Evolutionary conservation across 2,329 filamentous ascomycete species (phyloP), one percentile per base, ranked within the genome.

Genomic region (Trematosphaeria pertusa): DNA sequence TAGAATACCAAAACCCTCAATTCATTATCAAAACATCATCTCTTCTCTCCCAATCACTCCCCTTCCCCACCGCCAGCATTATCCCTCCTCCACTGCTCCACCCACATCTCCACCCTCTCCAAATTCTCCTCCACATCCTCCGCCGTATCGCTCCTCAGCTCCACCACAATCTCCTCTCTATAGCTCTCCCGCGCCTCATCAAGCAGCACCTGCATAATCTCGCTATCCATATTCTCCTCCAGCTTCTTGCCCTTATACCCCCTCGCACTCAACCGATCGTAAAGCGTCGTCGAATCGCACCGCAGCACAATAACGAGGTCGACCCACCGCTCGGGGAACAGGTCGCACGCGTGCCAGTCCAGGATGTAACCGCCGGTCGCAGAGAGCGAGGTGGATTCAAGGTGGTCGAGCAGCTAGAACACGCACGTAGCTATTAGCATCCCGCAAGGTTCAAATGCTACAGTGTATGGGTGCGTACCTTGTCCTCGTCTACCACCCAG

Each of bases 341-440:
- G 76, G 64, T 97, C 94, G 76, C 93, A 97, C 2, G 92, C 93
- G 74, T 99, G 94, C 93, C 94, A 99, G 76, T 99, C 94, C 65
- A 99, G 88, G 60, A 99, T 85, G 72, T 85, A 89, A 15, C 94
- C 94, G 46, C 93, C 93, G 15, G 82, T 75, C 53, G 86, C 40
- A 48, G 56, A 47, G 12, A 72, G 82, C 30, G 89, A 81, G 51
- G 94, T 87, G 46, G 89, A 83, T 75, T 97, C 94, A 46, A 99
- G 87, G 37, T 88, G 84, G 69, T 99, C 94, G 17, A 99, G 81
- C 22, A 99, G 77, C 86, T 91, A 19, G 11, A 10, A 10, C 14
- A 3, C 17, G 15, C n/a, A 37, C 12, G 24, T 28, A 8, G 24
- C 12, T 28, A 12, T 12, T 12, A 28, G 24, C 24, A 28, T 8